Evolutionary conservation across 371 early-diverging fungal genomes (phyloP).

Genomic region (Thermomucor indicae-seudaticae): DNA sequence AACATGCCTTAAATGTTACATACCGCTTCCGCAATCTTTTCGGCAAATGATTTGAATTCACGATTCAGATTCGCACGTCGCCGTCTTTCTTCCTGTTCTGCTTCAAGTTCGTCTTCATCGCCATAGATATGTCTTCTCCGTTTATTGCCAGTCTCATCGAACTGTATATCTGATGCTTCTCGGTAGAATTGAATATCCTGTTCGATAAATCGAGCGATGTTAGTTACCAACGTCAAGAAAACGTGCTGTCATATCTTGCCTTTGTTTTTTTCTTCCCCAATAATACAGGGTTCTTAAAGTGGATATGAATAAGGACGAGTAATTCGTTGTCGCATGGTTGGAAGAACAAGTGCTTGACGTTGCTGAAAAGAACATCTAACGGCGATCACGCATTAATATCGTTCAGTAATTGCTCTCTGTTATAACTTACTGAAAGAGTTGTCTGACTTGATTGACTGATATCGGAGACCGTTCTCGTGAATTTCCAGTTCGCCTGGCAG

Average conservation of each 20-base stretch:
- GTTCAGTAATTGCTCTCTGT: too few species aligned
- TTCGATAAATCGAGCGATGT: background rate
- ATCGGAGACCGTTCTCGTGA: constrained; percentile 92
- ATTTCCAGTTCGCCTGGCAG: constrained; percentile 92
- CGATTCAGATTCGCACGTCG: constrained; percentile 86
- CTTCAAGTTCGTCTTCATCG: constrained; percentile 96
- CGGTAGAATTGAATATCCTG: constrained; percentile 98
- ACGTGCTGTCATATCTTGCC: constrained; percentile 13
- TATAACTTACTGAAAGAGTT: constrained; percentile 74
- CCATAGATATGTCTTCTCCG: constrained; percentile 89
- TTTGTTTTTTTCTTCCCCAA: constrained; percentile 98
- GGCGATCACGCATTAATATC: too few species aligned
- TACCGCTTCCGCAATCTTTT: constrained; percentile 84
- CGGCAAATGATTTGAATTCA: constrained; percentile 94
- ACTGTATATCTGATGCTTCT: constrained; percentile 92
- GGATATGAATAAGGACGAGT: constrained; percentile 93
- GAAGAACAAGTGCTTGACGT: constrained; percentile 98
- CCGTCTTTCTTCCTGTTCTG: constrained; percentile 92
- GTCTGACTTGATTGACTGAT: constrained; percentile 79
- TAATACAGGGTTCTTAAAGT: constrained; percentile 95
- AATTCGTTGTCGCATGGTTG: constrained; percentile 98
- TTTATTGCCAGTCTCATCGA: constrained; percentile 98
- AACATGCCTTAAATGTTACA: constrained; percentile 7
- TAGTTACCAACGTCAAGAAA: background rate
- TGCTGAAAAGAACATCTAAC: constrained; percentile 93